Conservation (phyloP, 768 basidiomycete genomes). For the Sarcodon sp. region DNA sequence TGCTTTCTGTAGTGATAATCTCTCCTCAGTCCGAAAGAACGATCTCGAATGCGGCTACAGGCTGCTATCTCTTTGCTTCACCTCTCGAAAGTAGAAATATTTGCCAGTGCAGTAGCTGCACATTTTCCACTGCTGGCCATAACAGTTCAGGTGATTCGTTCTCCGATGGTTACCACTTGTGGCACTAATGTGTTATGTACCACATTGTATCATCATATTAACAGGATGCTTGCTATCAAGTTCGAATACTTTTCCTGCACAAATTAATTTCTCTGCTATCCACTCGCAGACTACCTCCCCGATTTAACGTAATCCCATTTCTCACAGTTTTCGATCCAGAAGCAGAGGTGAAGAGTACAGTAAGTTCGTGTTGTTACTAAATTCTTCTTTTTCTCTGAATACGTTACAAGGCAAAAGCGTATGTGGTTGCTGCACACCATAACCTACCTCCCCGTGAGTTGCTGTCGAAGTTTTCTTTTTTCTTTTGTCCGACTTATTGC, state of each 20-base stretch:
- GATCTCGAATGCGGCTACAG: constrained; percentile 71
- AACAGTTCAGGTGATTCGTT: constrained; percentile 53
- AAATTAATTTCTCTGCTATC: constrained; percentile 63
- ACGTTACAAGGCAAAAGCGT: constrained; percentile 35
- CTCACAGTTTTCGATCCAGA: constrained; percentile 90
- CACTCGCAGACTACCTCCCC: constrained; percentile 46
- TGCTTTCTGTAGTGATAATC: constrained; percentile 8
- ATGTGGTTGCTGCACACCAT: constrained; percentile 35
- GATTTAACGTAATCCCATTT: constrained; percentile 79
- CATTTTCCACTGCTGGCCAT: constrained; percentile 63
- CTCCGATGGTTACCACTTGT: not conserved
- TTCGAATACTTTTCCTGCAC: constrained; percentile 64
- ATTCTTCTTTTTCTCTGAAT: constrained; percentile 2
- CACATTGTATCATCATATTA: constrained; percentile 14
- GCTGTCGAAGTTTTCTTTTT: not conserved
- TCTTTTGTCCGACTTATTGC: not conserved
- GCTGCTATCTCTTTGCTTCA: constrained; percentile 75
- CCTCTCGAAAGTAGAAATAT: constrained; percentile 46
- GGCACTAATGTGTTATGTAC: constrained; percentile 1
- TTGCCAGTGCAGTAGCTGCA: constrained; percentile 39
- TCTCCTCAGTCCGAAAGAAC: constrained; percentile 33
- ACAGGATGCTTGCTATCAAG: constrained; percentile 82
- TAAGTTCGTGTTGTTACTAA: constrained; percentile 17
- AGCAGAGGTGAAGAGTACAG: constrained; percentile 56
- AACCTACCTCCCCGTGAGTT: constrained; percentile 31